A percentile compares a stretch with the other conserved stretches of the same genome.
phyloP scores from a whole-genome alignment of 2,329 filamentous ascomycete genomes.

The Hyphodiscus sp. region DNA sequence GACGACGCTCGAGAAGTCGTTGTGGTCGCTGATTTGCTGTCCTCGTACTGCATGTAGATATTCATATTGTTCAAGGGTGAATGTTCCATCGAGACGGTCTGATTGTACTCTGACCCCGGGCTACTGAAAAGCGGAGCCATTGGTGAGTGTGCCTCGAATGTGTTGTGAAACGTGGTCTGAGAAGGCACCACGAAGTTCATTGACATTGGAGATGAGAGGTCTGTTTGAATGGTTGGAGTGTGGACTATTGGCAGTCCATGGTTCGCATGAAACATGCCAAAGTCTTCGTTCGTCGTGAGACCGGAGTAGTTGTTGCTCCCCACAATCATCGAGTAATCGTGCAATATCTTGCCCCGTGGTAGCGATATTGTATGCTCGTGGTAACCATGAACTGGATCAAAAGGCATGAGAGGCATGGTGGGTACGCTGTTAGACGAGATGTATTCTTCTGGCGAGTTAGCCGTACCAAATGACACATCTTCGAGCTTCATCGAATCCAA shows the following conservation, averaged over 20 bases:
- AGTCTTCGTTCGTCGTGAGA: slow-evolving; percentile 1
- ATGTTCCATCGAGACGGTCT: not conserved
- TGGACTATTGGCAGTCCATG: slow-evolving; percentile 12
- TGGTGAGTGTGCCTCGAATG: slow-evolving; percentile 14
- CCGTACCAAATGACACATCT: slow-evolving; percentile 8
- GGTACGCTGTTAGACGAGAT: slow-evolving; percentile 1
- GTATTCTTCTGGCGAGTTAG: slow-evolving; percentile 8
- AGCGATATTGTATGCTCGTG: slow-evolving; percentile 9
- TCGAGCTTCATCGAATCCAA: slow-evolving; percentile 8
- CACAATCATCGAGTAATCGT: slow-evolving; percentile 6
- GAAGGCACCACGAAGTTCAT: slow-evolving; percentile 23
- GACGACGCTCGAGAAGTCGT: not conserved
- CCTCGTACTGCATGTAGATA: slow-evolving; percentile 4
- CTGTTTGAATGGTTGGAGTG: slow-evolving; percentile 14
- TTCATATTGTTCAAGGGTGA: slow-evolving; percentile 2
- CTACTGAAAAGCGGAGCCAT: slow-evolving; percentile 10
- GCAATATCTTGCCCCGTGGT: not conserved
- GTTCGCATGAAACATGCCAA: slow-evolving; percentile 3
- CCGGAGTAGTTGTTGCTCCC: slow-evolving; percentile 3
- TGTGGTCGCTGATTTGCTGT: not conserved
- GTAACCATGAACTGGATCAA: slow-evolving; percentile 10
- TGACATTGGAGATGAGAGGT: slow-evolving; percentile 16
- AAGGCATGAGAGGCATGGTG: slow-evolving; percentile 12
- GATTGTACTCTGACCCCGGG: slow-evolving; percentile 4
- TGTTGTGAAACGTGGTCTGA: slow-evolving; percentile 22